phyloP scores from a whole-genome alignment of 306 rosid species.

The Luffa aegyptiaca region DNA sequence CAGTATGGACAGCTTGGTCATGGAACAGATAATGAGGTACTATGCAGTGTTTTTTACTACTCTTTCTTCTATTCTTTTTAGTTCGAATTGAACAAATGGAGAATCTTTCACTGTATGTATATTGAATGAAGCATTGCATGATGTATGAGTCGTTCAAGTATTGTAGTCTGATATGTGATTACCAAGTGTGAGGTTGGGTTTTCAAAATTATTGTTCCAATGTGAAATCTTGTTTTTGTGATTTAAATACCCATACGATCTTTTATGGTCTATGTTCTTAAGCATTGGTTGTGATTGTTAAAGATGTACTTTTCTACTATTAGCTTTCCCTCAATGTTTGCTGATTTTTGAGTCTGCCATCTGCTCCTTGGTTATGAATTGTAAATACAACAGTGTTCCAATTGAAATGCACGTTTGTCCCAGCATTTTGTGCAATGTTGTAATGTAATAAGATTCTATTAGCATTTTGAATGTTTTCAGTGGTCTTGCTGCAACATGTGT shows the following conservation, averaged over 20 bases:
- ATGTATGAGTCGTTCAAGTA: not conserved
- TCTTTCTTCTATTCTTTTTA: not conserved
- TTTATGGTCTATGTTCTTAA: not conserved
- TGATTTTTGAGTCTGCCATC: not conserved
- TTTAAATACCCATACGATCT: not conserved
- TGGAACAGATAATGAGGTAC: constrained; percentile 97
- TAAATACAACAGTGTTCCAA: not conserved
- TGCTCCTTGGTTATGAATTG: not conserved
- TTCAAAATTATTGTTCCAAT: not conserved
- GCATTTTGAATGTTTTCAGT: not conserved
- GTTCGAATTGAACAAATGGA: not conserved
- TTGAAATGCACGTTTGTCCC: not conserved
- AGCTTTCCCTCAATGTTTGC: not conserved
- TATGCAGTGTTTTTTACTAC: not conserved
- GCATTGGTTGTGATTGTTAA: not conserved
- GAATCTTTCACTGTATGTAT: not conserved
- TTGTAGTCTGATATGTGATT: not conserved
- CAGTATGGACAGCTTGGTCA: constrained; percentile 97
- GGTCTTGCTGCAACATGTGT: not conserved
- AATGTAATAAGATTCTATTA: not conserved
- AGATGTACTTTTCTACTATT: not conserved
- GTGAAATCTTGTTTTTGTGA: not conserved
- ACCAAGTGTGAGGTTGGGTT: not conserved
- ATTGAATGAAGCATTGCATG: not conserved
- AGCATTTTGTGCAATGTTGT: not conserved